Percentiles rank a stretch among this genome's conserved stretches.
Evolutionary conservation across 1,284 basidiomycete species (phyloP).

Genomic region (Ceratobasidium sp.): DNA sequence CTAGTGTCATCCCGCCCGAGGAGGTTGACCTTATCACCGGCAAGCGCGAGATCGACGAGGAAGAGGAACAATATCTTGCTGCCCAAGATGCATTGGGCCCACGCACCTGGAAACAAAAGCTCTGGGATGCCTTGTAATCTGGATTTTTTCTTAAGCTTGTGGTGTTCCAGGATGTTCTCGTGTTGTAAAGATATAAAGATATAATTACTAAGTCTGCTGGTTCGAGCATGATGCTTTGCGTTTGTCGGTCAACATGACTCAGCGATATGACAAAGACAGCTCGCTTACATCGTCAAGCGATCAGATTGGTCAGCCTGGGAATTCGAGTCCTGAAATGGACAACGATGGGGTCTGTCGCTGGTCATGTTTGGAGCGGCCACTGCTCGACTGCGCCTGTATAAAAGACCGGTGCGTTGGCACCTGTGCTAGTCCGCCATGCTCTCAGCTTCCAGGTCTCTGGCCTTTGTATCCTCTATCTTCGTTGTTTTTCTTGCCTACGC

Average conservation of each 20-base stretch:
- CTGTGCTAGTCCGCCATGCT: constrained; percentile 13
- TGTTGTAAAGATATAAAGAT: constrained; percentile 10
- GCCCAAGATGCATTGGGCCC: constrained; percentile 56
- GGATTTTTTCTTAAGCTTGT: background rate
- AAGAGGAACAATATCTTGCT: constrained; percentile 66
- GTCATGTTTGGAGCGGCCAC: constrained; percentile 15
- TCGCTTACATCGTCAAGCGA: constrained; percentile 15
- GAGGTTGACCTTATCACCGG: constrained; percentile 77
- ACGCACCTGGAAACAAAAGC: constrained; percentile 49
- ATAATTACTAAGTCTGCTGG: background rate
- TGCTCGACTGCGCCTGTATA: constrained; percentile 32
- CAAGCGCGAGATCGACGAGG: constrained; percentile 74
- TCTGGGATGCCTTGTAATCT: constrained; percentile 50
- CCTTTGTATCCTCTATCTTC: constrained; percentile 25
- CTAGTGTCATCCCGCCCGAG: constrained; percentile 64
- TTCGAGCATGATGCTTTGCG: background rate
- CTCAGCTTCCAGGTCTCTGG: constrained; percentile 22
- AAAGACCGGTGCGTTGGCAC: constrained; percentile 30
- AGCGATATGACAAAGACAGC: background rate
- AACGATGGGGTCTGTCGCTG: background rate
- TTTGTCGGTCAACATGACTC: background rate
- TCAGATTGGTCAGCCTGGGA: constrained; percentile 7
- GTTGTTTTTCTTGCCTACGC: constrained; percentile 35
- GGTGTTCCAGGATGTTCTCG: background rate
- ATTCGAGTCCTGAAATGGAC: background rate